Evolutionary conservation across 306 rosid species (phyloP).

Genomic region (Cucurbita ficifolia): DNA sequence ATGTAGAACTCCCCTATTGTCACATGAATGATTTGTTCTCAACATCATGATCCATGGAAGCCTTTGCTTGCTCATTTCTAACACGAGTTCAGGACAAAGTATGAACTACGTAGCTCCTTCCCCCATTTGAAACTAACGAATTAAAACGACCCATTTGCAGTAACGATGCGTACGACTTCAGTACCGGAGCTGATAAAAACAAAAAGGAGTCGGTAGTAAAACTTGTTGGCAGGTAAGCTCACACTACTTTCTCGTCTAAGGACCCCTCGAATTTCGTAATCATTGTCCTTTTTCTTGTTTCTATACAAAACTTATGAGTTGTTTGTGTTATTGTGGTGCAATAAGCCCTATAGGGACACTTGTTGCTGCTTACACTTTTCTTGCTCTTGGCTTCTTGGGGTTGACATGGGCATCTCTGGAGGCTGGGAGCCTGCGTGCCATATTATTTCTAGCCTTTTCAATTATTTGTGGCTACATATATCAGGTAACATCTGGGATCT

Average conservation of each 20-base stretch:
- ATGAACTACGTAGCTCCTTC: neutral
- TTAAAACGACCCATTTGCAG: slow-evolving; percentile 17
- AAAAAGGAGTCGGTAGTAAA: slow-evolving; percentile 79
- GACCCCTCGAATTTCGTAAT: neutral
- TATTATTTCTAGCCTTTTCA: slow-evolving; percentile 49
- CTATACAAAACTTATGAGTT: neutral
- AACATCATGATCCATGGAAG: neutral
- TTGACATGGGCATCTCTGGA: slow-evolving; percentile 45
- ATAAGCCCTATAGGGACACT: slow-evolving; percentile 61
- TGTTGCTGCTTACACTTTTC: slow-evolving; percentile 42
- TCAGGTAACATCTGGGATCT: slow-evolving; percentile 32
- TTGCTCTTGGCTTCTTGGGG: slow-evolving; percentile 63
- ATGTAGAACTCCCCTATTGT: neutral
- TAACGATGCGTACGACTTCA: slow-evolving; percentile 81
- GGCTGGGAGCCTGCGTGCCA: slow-evolving; percentile 47
- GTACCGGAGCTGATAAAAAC: slow-evolving; percentile 81
- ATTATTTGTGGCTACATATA: slow-evolving; percentile 63
- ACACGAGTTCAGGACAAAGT: neutral
- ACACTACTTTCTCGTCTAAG: neutral
- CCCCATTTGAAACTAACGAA: neutral
- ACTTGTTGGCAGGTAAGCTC: slow-evolving; percentile 54
- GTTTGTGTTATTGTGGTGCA: slow-evolving; percentile 12
- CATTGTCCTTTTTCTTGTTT: neutral
- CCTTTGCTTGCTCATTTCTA: slow-evolving; percentile 3
- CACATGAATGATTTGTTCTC: slow-evolving; percentile 1